A percentile compares a stretch with the other conserved stretches of the same genome.
phyloP scores from a whole-genome alignment of 768 basidiomycete genomes.

The Amyloporia xantha region DNA sequence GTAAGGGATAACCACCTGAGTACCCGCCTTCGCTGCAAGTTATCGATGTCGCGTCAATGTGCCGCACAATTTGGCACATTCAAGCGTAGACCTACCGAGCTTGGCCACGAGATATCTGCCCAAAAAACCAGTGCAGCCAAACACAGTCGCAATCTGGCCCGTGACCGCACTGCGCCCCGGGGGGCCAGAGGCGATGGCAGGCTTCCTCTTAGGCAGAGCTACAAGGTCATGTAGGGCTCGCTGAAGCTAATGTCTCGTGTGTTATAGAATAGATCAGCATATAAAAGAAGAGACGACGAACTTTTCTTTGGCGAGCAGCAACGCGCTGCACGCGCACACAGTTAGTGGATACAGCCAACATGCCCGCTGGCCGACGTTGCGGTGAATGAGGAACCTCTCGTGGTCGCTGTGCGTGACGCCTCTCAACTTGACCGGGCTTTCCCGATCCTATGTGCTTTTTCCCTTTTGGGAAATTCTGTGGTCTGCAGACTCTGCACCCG shows the following conservation, averaged over 20 bases:
- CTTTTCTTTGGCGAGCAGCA: conserved; percentile 41
- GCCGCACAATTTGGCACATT: conserved; percentile 2
- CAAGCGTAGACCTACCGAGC: conserved; percentile 65
- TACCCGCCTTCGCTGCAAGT: conserved; percentile 73
- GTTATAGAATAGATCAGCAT: too few species aligned
- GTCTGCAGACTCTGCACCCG: conserved; percentile 1
- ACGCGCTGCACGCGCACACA: conserved; percentile 44
- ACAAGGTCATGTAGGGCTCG: conserved; percentile 71
- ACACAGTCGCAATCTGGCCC: conserved; percentile 92
- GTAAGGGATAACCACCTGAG: conserved; percentile 92
- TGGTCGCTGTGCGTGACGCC: conserved; percentile 11
- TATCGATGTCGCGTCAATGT: not conserved
- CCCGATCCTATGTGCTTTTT: conserved; percentile 2
- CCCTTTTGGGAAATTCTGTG: not conserved
- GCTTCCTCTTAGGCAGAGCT: conserved; percentile 50
- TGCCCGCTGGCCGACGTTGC: conserved; percentile 18
- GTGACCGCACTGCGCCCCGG: conserved; percentile 83
- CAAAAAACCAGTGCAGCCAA: conserved; percentile 93
- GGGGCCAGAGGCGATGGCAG: conserved; percentile 69
- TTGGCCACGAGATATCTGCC: conserved; percentile 93
- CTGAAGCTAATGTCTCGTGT: too few species aligned
- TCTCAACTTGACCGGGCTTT: conserved; percentile 11
- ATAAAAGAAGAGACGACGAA: conserved; percentile 13
- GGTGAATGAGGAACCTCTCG: conserved; percentile 13
- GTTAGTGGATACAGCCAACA: conserved; percentile 21